Evolutionary conservation across 305 asterid species (phyloP), one percentile per base, ranked within the genome.

Genomic region (Caryopteris hybrid): DNA sequence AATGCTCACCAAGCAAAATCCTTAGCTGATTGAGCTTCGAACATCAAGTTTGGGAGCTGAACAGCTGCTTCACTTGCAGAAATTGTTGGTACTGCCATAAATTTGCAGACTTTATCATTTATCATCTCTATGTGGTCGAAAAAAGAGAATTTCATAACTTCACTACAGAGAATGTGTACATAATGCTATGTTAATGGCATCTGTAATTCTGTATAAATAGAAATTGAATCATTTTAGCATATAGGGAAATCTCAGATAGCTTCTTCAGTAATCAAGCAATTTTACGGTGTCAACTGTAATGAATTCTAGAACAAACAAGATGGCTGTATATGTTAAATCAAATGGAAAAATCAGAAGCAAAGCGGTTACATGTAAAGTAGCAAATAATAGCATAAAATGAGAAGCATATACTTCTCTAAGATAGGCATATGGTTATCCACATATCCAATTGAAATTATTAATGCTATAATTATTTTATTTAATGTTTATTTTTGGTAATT

Each of bases 1-100:
- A 70, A 61, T 60, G 61, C 88, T 87, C 74, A 92, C 98, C 96
- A 92, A 76, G 96, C 95, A 53, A 42, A 58, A 84, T 92, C 98
- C 79, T 83, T 92, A 6, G 92, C 85, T 39, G 96, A 92, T 77
- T 68, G 79, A 79, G 95, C 98, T 85, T 92, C 98, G 64, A 83
- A 89, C 48, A 74, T 61, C 87, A 92, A 82, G 66, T 68, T 80
- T 53, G 80, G 71, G 54, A 89, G 92, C 78, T 80, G 85, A 3
- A 46, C 78, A 64, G 81, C 90, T 70, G 89, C 88, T 81, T 81
- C 86, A 47, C 76, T 83, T 16, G 85, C 84, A 50, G 86, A 71
- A 61, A 76, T 77, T 16, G 82, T 78, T 53, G 80, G 72, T 42
- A 56, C 78, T 76, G 74, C 45, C 64, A 82, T 41, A 48, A 72